These are phyloP conservation scores for Lyophyllum atratum DNA, from an alignment of 768 basidiomycete species.

Conservation along the genomic window DNA sequence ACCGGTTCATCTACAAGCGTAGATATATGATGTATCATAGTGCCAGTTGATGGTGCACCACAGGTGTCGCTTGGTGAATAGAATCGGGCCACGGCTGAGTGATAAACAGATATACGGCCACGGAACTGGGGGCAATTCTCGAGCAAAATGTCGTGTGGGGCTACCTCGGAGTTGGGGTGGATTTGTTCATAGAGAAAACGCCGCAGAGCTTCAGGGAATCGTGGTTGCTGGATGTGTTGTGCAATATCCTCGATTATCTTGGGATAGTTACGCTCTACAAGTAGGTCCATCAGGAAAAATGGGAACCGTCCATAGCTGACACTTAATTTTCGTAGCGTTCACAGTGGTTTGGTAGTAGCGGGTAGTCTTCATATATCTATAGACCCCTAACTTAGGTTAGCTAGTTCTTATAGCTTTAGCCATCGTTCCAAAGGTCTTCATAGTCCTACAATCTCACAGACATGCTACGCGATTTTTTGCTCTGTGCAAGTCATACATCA, in stretches of 20 bases:
- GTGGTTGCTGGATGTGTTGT: constrained; percentile 14
- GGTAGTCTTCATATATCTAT: too few species aligned
- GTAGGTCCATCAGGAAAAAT: neutral
- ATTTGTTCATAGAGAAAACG: constrained; percentile 17
- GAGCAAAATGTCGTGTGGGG: constrained; percentile 5
- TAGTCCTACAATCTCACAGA: neutral
- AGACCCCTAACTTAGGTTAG: too few species aligned
- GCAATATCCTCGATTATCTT: constrained; percentile 7
- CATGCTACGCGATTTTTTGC: too few species aligned
- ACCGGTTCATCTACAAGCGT: too few species aligned
- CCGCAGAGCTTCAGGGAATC: constrained; percentile 11
- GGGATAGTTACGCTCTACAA: constrained; percentile 9
- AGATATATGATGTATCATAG: too few species aligned
- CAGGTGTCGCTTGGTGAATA: constrained; percentile 28
- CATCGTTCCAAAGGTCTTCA: too few species aligned
- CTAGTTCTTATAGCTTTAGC: too few species aligned
- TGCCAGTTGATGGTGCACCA: too few species aligned
- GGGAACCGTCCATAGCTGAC: too few species aligned
- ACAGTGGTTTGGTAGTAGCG: too few species aligned
- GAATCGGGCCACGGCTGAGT: constrained; percentile 22
- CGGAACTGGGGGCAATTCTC: constrained; percentile 13
- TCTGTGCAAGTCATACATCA: too few species aligned
- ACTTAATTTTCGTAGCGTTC: too few species aligned
- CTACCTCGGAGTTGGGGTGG: neutral
- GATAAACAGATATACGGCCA: constrained; percentile 12